phyloP scores from a whole-genome alignment of 352 stramenopile genomes.

The Pythium aphanidermatum region DNA sequence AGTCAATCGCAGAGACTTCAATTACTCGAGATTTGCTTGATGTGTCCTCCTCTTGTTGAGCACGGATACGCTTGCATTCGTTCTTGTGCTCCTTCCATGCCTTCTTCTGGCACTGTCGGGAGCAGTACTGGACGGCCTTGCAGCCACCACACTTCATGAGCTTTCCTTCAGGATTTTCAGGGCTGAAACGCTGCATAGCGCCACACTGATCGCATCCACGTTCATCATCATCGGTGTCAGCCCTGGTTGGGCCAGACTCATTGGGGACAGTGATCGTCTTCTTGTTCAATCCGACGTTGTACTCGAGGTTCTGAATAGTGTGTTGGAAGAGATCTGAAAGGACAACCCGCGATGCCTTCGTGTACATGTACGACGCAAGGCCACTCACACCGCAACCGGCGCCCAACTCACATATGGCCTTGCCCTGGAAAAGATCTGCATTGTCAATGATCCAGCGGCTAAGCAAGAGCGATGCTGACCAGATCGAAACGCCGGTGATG shows the following conservation, averaged over 20 bases:
- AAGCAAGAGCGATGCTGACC: conserved; percentile 82
- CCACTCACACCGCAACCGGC: conserved; percentile 82
- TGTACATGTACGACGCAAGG: conserved; percentile 73
- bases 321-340: conserved; percentile 82
- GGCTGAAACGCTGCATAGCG: conserved; percentile 61
- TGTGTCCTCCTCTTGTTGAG: conserved; percentile 22
- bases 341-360: conserved; percentile 61
- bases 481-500: conserved; percentile 85
- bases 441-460: conserved; percentile 81
- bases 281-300: conserved; percentile 80
- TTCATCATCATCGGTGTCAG: conserved; percentile 25
- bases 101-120: conserved; percentile 79
- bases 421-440: conserved; percentile 49
- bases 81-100: conserved; percentile 84
- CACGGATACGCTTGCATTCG: conserved; percentile 67
- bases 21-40: conserved; percentile 20
- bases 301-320: conserved; percentile 74
- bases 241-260: conserved; percentile 1
- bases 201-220: conserved; percentile 60
- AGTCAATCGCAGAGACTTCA: conserved; percentile 74
- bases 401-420: conserved; percentile 77
- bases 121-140: conserved; percentile 74
- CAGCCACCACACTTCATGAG: conserved; percentile 82
- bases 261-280: conserved; percentile 2
- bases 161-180: conserved; percentile 82